Base-by-base conservation (phyloP, 2,329 filamentous ascomycete species). In the Phialophora tarda region DNA sequence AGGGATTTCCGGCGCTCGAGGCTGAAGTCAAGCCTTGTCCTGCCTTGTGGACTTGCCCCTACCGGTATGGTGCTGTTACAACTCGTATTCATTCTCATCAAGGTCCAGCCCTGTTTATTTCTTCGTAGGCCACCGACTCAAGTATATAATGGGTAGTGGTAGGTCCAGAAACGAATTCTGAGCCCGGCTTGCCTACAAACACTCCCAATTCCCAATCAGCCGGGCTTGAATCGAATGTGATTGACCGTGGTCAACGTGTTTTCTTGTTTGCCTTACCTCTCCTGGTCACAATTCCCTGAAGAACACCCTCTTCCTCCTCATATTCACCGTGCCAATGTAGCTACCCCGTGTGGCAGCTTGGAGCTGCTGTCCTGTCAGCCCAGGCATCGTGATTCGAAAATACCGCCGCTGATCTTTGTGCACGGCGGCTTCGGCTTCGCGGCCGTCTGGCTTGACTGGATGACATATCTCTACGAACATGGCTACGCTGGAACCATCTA, bases 241-340 rank as follows among this genome's bases (percentile, higher is more conserved):
- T n/a, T n/a, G 38, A 51, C 48, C 21, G 26, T 51, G 48, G 48
- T 51, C 48, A 51, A 51, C 21, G 48, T 51, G 21, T 12, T 51
- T 17, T 23, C 21, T 12, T 51, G 48, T 28, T 21, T 51, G 7
- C 48, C 48, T 23, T 51, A 51, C 48, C 21, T 28, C 48, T 51
- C 48, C 48, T 51, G 48, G 48, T 26, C 48, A 28, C 48, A 23
- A 5, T 11, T 6, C 3, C 24, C 48, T 10, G 26, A 51, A 12
- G 48, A 51, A 17, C 23, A 51, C 14, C 48, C 48, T 51, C 48
- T 51, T 28, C 48, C 48, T 26, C 26, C 48, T 51, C 48, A 51
- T 8, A 5, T 51, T 17, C 23, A 26, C 17, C 12, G 8, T 17
- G 11, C 21, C 48, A 5, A 6, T 51, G 48, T 51, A 4, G 8